Evolutionary conservation across 768 basidiomycete species (phyloP).

Genomic region (Rhodosporidiobolus odoratus): DNA sequence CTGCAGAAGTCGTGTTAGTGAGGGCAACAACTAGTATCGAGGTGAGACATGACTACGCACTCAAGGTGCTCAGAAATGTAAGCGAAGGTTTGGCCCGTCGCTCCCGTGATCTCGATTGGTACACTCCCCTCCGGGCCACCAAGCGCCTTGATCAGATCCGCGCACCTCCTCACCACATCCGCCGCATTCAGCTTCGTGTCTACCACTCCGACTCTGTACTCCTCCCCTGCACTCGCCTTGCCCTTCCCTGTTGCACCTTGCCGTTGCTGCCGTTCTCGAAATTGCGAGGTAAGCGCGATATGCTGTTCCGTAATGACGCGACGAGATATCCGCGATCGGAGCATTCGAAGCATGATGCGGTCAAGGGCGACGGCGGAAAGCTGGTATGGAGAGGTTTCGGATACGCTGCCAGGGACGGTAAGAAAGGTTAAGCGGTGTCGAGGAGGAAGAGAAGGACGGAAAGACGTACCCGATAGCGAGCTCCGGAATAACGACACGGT

Average conservation of each 20-base stretch:
- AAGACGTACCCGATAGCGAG: conserved; percentile 2
- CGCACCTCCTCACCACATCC: conserved; percentile 66
- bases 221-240: conserved; percentile 51
- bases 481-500: conserved; percentile 54
- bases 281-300: conserved; percentile 66
- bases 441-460: conserved; percentile 47
- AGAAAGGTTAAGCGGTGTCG: background rate
- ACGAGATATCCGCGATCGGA: conserved; percentile 80
- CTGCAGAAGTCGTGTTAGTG: conserved; percentile 46
- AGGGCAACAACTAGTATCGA: background rate
- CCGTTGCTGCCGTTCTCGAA: conserved; percentile 43
- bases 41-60: conserved; percentile 51
- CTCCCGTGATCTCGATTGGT: conserved; percentile 72
- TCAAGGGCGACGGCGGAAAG: conserved; percentile 73
- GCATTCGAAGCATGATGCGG: conserved; percentile 83
- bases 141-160: conserved; percentile 53
- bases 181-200: conserved; percentile 67
- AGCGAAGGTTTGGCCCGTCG: conserved; percentile 63
- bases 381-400: conserved; percentile 76
- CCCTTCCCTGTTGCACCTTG: conserved; percentile 40
- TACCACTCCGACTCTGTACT: conserved; percentile 66
- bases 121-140: conserved; percentile 26
- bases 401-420: conserved; percentile 65
- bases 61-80: conserved; percentile 80
- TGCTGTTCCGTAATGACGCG: conserved; percentile 86